Conservation (phyloP, 164 flowering plant genomes). For the Stephania cephalantha region DNA sequence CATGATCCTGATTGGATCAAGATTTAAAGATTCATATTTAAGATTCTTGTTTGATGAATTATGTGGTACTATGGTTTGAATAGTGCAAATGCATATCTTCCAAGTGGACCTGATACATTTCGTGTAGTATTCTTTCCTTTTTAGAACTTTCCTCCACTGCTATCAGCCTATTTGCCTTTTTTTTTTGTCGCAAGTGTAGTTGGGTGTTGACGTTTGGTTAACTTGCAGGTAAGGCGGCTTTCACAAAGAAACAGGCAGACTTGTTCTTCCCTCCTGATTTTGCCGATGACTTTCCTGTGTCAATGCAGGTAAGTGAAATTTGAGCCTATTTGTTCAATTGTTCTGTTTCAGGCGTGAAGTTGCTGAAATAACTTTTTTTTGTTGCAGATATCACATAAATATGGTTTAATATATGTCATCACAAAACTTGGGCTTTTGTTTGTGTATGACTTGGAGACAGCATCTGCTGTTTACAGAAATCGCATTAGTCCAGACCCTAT, state of each 20-base stretch:
- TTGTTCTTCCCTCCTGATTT: conserved; percentile 99
- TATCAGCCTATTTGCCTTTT: background rate
- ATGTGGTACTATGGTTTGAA: background rate
- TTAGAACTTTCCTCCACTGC: background rate
- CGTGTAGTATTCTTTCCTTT: background rate
- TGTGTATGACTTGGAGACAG: conserved; percentile 97
- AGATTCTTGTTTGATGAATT: too few relatives aligned
- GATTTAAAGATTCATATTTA: too few relatives aligned
- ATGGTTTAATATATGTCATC: conserved; percentile 83
- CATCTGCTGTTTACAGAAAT: conserved; percentile 92
- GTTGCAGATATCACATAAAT: conserved; percentile 85
- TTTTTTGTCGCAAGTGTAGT: background rate
- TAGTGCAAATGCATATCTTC: background rate
- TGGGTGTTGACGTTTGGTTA: background rate
- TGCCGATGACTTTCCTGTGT: conserved; percentile 97
- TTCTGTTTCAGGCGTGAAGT: conserved; percentile 10
- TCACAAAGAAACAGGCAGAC: conserved; percentile 95
- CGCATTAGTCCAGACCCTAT: conserved; percentile 99
- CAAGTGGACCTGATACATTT: background rate
- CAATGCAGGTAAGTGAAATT: conserved; percentile 85
- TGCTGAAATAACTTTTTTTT: conserved; percentile 2
- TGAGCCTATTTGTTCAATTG: background rate
- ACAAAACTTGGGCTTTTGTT: conserved; percentile 97
- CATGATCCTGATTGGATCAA: too few relatives aligned
- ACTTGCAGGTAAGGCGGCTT: conserved; percentile 78